Conservation (phyloP, 176 grass and related monocot genomes). For the Oryza longistaminata region DNA sequence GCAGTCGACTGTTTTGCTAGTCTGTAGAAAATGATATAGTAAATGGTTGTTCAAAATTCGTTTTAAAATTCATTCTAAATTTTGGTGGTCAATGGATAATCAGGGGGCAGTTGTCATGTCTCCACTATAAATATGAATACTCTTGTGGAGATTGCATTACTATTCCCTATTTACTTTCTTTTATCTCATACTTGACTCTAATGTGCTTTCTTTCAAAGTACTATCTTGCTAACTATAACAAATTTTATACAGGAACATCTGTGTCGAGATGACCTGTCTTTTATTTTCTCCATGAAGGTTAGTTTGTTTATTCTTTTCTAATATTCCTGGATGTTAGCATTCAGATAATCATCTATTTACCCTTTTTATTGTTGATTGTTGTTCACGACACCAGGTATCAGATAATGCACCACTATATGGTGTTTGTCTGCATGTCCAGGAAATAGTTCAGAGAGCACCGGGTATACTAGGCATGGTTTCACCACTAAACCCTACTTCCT, state of each 20-base stretch:
- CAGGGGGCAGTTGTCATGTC: conserved; percentile 3
- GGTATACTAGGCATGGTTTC: conserved; percentile 88
- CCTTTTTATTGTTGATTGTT: conserved; percentile 29
- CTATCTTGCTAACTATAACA: conserved; percentile 39
- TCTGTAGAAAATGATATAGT: neutral
- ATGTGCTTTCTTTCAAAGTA: conserved; percentile 24
- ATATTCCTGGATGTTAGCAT: conserved; percentile 35
- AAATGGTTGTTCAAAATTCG: neutral
- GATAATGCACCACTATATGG: conserved; percentile 94
- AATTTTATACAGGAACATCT: conserved; percentile 85
- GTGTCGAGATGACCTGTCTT: conserved; percentile 77
- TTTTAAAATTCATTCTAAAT: neutral
- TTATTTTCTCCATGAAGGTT: conserved; percentile 96
- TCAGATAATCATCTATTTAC: conserved; percentile 20
- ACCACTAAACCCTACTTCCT: conserved; percentile 57
- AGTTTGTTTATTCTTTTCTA: conserved; percentile 25
- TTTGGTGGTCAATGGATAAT: conserved; percentile 19
- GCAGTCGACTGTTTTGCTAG: conserved; percentile 6
- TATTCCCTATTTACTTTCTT: neutral
- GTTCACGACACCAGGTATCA: conserved; percentile 65
- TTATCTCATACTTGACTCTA: neutral
- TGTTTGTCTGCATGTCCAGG: conserved; percentile 93
- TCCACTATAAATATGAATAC: conserved; percentile 2
- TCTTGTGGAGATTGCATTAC: conserved; percentile 5
- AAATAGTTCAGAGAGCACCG: conserved; percentile 95